These are phyloP conservation scores for Coemansia sp. DNA, from an alignment of 192 early-diverging fungal species.

Conservation along the genomic window DNA sequence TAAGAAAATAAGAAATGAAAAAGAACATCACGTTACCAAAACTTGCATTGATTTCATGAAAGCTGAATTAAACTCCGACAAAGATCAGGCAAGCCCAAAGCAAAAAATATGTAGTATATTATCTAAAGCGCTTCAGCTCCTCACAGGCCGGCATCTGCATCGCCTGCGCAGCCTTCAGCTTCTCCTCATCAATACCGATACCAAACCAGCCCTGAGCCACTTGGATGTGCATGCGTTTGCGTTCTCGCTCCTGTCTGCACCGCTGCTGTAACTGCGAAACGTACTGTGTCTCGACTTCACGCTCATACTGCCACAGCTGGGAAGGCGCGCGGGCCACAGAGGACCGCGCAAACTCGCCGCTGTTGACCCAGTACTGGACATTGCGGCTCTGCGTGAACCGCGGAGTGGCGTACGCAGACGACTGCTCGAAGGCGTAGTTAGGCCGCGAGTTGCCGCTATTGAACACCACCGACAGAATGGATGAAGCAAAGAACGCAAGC, in stretches of 20 bases:
- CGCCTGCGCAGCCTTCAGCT: constrained; percentile 64
- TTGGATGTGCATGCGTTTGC: constrained; percentile 55
- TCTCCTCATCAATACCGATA: constrained; percentile 60
- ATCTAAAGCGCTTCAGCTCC: constrained; percentile 59
- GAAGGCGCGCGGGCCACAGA: constrained; percentile 31
- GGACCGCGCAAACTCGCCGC: constrained; percentile 49
- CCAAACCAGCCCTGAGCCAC: constrained; percentile 72
- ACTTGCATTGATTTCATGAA: no score
- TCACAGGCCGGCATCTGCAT: constrained; percentile 73
- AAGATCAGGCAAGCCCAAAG: no score
- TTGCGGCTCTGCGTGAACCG: constrained; percentile 61
- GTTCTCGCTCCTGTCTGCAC: constrained; percentile 69
- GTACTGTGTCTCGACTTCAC: constrained; percentile 70
- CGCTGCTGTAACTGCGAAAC: constrained; percentile 61
- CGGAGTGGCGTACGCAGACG: constrained; percentile 50
- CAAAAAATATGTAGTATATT: background rate
- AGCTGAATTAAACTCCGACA: no score
- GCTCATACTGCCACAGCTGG: constrained; percentile 68
- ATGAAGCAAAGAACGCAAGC: constrained; percentile 70
- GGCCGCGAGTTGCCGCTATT: constrained; percentile 48
- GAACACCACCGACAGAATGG: constrained; percentile 55
- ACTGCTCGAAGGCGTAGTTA: constrained; percentile 64
- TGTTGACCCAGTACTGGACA: constrained; percentile 83
- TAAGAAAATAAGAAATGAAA: no score
- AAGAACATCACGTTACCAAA: no score